These are phyloP conservation scores for Monosporascus ibericus DNA, from an alignment of 2,329 filamentous ascomycete species.

Conservation along the genomic window DNA sequence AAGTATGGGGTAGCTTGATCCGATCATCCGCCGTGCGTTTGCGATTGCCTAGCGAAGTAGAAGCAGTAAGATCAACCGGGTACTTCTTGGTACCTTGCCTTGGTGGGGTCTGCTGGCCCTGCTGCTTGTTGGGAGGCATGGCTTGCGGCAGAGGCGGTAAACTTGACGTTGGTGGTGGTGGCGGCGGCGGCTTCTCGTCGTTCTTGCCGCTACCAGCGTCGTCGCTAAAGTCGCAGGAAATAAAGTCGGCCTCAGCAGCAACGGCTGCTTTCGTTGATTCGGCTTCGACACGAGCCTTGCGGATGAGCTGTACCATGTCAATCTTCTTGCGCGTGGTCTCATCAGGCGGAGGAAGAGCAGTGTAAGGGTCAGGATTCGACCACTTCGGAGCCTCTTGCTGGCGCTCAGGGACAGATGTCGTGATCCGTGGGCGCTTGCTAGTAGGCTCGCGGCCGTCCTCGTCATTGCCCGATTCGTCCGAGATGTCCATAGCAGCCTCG, in stretches of 20 bases:
- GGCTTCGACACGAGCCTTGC: conserved; percentile 71
- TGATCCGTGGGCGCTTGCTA: conserved; percentile 35
- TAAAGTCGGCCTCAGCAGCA: conserved; percentile 71
- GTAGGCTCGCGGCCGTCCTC: conserved; percentile 35
- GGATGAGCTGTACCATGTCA: conserved; percentile 85
- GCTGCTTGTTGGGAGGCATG: background rate
- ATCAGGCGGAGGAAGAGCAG: conserved; percentile 73
- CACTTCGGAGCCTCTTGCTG: conserved; percentile 61
- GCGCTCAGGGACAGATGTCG: conserved; percentile 23
- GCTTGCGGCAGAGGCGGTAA: no score
- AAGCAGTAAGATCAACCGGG: conserved; percentile 29
- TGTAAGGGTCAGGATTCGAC: conserved; percentile 96
- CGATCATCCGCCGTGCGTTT: conserved; percentile 71
- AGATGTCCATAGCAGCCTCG: conserved; percentile 60
- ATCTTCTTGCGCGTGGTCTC: conserved; percentile 68
- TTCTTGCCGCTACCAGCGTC: conserved; percentile 36
- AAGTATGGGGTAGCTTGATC: conserved; percentile 53
- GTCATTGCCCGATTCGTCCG: conserved; percentile 39
- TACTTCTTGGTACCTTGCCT: conserved; percentile 4
- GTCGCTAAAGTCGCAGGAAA: conserved; percentile 70
- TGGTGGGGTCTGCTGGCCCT: conserved; percentile 6
- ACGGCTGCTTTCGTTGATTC: conserved; percentile 40
- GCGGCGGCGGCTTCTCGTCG: background rate
- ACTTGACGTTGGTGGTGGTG: background rate
- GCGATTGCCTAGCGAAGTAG: conserved; percentile 51